Conservation (phyloP, 768 basidiomycete species). For the Suillus lakei region DNA sequence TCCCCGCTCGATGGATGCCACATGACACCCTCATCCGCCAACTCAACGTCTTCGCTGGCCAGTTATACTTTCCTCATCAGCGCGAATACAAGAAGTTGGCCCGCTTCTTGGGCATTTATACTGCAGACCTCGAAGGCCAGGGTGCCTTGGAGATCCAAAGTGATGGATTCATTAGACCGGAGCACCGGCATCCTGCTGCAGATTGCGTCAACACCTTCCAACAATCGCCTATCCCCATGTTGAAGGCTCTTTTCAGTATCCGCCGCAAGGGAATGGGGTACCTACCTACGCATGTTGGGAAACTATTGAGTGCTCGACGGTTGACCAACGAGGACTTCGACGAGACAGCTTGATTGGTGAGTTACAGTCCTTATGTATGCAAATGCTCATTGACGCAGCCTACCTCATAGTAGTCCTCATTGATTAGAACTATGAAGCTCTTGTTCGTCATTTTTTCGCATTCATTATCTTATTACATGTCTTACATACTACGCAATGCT, state of each 20-base stretch:
- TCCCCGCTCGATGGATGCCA: conserved; percentile 13
- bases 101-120: conserved; percentile 20
- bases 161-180: conserved; percentile 18
- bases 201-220: not conserved
- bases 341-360: not conserved
- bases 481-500: not conserved
- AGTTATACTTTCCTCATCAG: conserved; percentile 25
- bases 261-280: conserved; percentile 23
- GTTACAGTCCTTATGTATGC: not conserved
- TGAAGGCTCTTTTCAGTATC: conserved; percentile 33
- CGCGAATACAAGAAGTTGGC: conserved; percentile 22
- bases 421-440: not conserved
- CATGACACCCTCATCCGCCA: conserved; percentile 9
- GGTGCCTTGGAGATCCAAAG: conserved; percentile 5
- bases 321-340: conserved; percentile 13
- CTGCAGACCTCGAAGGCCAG: conserved; percentile 25
- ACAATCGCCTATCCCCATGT: conserved; percentile 12
- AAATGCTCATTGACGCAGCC: not conserved
- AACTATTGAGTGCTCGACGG: conserved; percentile 14
- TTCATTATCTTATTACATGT: not conserved
- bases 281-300: conserved; percentile 18
- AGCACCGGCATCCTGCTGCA: not conserved
- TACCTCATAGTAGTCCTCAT: not conserved
- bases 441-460: not conserved
- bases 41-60: conserved; percentile 30